Percentiles rank a stretch among this genome's conserved stretches.
These are phyloP conservation scores for Claviceps sp. DNA, from an alignment of 2,329 filamentous ascomycete species.

Conservation along the genomic window DNA sequence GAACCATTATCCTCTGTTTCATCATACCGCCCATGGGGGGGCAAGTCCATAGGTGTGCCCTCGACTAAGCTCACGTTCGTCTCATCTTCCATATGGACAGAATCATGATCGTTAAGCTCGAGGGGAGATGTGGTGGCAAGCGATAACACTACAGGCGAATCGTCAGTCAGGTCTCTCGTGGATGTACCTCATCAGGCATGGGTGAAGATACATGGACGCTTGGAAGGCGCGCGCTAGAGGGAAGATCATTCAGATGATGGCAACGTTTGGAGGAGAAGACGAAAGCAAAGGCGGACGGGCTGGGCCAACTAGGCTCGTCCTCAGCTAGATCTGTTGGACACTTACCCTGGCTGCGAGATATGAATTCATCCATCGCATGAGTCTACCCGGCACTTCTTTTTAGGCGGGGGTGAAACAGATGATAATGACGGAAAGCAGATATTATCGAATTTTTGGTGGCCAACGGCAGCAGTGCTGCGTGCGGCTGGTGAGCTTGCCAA, in stretches of 20 bases:
- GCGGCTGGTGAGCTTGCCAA: too few relatives aligned
- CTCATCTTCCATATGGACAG: too few relatives aligned
- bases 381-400: not conserved
- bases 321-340: slow-evolving; percentile 2
- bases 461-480: too few relatives aligned
- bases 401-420: not conserved
- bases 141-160: not conserved
- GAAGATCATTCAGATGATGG: not conserved
- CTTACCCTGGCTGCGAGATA: slow-evolving; percentile 1
- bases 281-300: not conserved
- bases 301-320: not conserved
- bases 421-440: not conserved
- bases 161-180: too few relatives aligned
- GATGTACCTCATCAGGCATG: too few relatives aligned
- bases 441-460: too few relatives aligned
- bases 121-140: too few relatives aligned
- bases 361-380: slow-evolving; percentile 3
- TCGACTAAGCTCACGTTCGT: too few relatives aligned
- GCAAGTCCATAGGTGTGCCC: too few relatives aligned
- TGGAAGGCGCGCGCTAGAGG: not conserved
- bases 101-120: too few relatives aligned
- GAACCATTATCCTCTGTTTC: not conserved
- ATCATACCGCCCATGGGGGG: too few relatives aligned
- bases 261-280: not conserved
- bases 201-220: not conserved